Percentiles rank a stretch among this genome's conserved stretches.
These are phyloP conservation scores for Pleurotus tuber-regium DNA, from an alignment of 768 basidiomycete species.

Conservation along the genomic window DNA sequence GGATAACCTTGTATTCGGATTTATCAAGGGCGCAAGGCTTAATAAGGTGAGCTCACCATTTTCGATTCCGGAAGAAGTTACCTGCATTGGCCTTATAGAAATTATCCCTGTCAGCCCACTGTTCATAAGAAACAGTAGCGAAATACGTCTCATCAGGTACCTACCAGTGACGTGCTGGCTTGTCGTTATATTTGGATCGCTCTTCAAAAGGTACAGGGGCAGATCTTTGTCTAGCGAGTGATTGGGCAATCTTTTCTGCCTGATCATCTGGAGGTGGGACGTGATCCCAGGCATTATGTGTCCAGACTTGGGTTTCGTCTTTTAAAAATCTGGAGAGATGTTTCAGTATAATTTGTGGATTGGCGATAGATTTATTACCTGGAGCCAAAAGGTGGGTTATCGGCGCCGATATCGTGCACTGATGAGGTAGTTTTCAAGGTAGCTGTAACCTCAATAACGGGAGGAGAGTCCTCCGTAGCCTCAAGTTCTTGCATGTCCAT, in stretches of 20 bases:
- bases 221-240: slow-evolving; percentile 66
- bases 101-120: slow-evolving; percentile 67
- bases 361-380: slow-evolving; percentile 49
- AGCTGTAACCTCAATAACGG: neutral
- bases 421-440: slow-evolving; percentile 51
- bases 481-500: too few species aligned
- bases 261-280: slow-evolving; percentile 84
- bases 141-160: slow-evolving; percentile 13
- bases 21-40: neutral
- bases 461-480: too few species aligned
- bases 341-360: slow-evolving; percentile 11
- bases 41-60: slow-evolving; percentile 54
- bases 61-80: slow-evolving; percentile 94
- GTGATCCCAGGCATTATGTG: slow-evolving; percentile 90
- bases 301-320: slow-evolving; percentile 73
- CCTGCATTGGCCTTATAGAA: slow-evolving; percentile 85
- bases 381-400: slow-evolving; percentile 70
- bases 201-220: slow-evolving; percentile 76
- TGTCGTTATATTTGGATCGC: slow-evolving; percentile 67
- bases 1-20: slow-evolving; percentile 58
- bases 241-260: slow-evolving; percentile 62
- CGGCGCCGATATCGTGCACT: slow-evolving; percentile 54
- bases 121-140: neutral
- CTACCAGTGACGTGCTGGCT: slow-evolving; percentile 72
- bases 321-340: slow-evolving; percentile 57